These are phyloP conservation scores for Mollisia scopiformis DNA, from an alignment of 2,329 filamentous ascomycete genomes.

Conservation along the genomic window DNA sequence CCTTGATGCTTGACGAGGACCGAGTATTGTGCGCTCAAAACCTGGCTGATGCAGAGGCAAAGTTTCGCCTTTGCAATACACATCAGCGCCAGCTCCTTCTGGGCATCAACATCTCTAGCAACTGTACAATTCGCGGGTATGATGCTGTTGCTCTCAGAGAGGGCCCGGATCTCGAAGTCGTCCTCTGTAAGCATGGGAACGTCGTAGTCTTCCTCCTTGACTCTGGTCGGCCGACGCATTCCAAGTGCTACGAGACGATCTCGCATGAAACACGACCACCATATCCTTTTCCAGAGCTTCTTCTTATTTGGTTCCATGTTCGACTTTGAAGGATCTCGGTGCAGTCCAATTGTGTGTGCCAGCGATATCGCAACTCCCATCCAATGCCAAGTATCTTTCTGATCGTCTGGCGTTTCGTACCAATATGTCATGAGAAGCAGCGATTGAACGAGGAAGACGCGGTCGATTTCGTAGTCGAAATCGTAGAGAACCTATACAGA, in stretches of 20 bases:
- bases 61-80: constrained; percentile 92
- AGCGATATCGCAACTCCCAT: constrained; percentile 95
- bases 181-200: constrained; percentile 84
- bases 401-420: constrained; percentile 96
- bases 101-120: constrained; percentile 71
- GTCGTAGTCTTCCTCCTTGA: constrained; percentile 92
- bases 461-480: constrained; percentile 92
- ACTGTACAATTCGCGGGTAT: constrained; percentile 72
- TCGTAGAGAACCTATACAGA: constrained; percentile 76
- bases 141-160: constrained; percentile 69
- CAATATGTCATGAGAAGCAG: constrained; percentile 94
- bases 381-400: constrained; percentile 99
- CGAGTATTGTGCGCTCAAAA: constrained; percentile 89
- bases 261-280: constrained; percentile 98
- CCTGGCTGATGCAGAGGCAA: constrained; percentile 85
- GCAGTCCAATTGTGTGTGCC: constrained; percentile 89
- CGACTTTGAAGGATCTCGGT: constrained; percentile 81
- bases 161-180: constrained; percentile 79
- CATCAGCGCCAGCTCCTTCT: constrained; percentile 80
- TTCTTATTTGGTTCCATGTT: constrained; percentile 75
- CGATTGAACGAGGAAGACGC: constrained; percentile 85
- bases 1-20: constrained; percentile 84
- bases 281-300: constrained; percentile 90
- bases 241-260: constrained; percentile 90
- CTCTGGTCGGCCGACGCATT: constrained; percentile 89